Evolutionary conservation across 768 basidiomycete genomes (phyloP).

Genomic region (Suillus sp.): DNA sequence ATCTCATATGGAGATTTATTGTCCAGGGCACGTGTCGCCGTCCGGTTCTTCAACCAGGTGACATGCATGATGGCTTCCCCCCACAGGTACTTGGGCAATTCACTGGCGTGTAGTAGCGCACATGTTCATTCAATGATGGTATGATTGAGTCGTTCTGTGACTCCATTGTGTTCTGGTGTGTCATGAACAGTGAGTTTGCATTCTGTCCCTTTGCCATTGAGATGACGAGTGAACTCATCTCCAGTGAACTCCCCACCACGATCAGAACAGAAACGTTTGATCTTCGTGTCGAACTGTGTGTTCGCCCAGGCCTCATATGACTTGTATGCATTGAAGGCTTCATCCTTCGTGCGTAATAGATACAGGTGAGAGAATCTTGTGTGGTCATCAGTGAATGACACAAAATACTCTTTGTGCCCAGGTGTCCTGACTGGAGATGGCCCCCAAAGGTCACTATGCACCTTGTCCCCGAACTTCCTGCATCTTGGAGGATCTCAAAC

Average conservation of each 20-base stretch:
- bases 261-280: slow-evolving; percentile 44
- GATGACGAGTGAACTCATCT: slow-evolving; percentile 34
- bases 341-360: too few relatives aligned
- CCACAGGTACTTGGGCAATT: slow-evolving; percentile 43
- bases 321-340: slow-evolving; percentile 32
- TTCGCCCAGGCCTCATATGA: slow-evolving; percentile 35
- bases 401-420: too few relatives aligned
- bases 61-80: slow-evolving; percentile 29
- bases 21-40: slow-evolving; percentile 28
- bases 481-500: slow-evolving; percentile 7
- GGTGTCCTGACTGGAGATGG: too few relatives aligned
- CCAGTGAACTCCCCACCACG: slow-evolving; percentile 47
- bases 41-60: slow-evolving; percentile 39
- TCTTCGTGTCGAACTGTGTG: slow-evolving; percentile 29
- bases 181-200: slow-evolving; percentile 43
- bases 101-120: slow-evolving; percentile 38
- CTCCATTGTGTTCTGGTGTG: slow-evolving; percentile 46
- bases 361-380: too few relatives aligned
- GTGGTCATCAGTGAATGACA: slow-evolving; percentile 4
- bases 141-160: slow-evolving; percentile 44
- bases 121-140: slow-evolving; percentile 37
- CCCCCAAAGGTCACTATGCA: too few relatives aligned
- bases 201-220: slow-evolving; percentile 39
- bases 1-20: slow-evolving; percentile 26
- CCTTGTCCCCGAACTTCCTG: too few relatives aligned